phyloP scores from a whole-genome alignment of 495 filamentous ascomycete genomes.

The Aspergillus haitiensis region DNA sequence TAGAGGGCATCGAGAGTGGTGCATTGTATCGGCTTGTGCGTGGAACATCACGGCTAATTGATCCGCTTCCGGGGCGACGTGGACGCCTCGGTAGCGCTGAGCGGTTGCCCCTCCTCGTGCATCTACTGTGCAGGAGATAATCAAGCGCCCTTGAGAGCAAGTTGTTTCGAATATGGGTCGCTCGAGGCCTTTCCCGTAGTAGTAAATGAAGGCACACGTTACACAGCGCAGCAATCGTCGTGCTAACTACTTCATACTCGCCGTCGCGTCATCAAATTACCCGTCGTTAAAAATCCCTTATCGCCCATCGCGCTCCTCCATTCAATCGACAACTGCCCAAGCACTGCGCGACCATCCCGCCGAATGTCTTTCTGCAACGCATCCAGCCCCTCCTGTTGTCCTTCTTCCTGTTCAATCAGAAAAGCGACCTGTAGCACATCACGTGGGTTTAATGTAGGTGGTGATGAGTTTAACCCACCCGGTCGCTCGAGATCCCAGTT shows the following conservation, averaged over 20 bases:
- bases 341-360: slow-evolving; percentile 60
- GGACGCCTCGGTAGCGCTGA: not conserved
- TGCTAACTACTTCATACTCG: slow-evolving; percentile 35
- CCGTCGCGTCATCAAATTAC: slow-evolving; percentile 69
- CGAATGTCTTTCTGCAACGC: slow-evolving; percentile 50
- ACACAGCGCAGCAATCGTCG: slow-evolving; percentile 3
- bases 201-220: not conserved
- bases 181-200: not conserved
- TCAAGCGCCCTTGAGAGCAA: not conserved
- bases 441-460: slow-evolving; percentile 73
- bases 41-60: not conserved
- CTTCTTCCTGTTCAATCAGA: slow-evolving; percentile 67
- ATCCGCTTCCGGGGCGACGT: not conserved
- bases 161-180: slow-evolving; percentile 1
- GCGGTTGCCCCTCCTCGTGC: not conserved
- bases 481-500: slow-evolving; percentile 54
- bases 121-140: not conserved
- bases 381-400: slow-evolving; percentile 49
- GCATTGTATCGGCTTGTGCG: not conserved
- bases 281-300: slow-evolving; percentile 81
- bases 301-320: slow-evolving; percentile 93
- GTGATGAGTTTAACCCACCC: slow-evolving; percentile 29
- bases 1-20: not conserved
- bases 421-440: slow-evolving; percentile 94
- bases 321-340: slow-evolving; percentile 82